Evolutionary conservation across 176 grass and related monocot species (phyloP), one percentile per base, ranked within the genome.

Genomic region (Musa troglodytarum): DNA sequence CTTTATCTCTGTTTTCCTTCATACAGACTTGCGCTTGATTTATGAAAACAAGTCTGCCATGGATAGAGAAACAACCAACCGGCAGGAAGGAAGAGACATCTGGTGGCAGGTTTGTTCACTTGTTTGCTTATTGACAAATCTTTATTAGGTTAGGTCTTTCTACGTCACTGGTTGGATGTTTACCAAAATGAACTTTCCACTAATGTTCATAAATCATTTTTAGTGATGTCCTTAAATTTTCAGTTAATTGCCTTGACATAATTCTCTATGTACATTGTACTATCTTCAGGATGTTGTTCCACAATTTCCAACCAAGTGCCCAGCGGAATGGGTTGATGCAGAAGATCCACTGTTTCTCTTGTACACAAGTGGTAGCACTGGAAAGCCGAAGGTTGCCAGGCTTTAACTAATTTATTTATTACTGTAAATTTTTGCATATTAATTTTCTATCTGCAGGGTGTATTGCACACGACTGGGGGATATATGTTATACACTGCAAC

Each of bases 331-430:
- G 90, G 87, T 97, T 72, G 94, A 97, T 82, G 90, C 90, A 86
- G 94, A 97, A 78, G 94, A 97, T 89, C 88, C 94, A 67, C 81
- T 97, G 24, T 97, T 97, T 89, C 94, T 97, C 84, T 76, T 97
- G 17, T 97, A 97, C 57, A 93, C 90, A 13, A 97, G 94, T 87
- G 90, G 90, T n/a, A 97, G 94, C 83, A 97, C 94, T 78, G 94
- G 94, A 72, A 93, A 93, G 65, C 94, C 94, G 64, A 97, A 97
- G 94, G 94, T 97, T 50, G 15, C 9, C 34, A 22, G 20, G 51
- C 43, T 53, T 52, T 54, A 84, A 66, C 15, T 52, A 49, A 52
- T 50, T 69, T 50, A 19, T 23, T 17, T 57, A 77, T 10, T 13
- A 50, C 50, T 83, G 29, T 76, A 14, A 79, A 74, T 54, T 74